Evolutionary conservation across 129 eudicot species (phyloP).

Genomic region (Chrysanthemum seticuspe): DNA sequence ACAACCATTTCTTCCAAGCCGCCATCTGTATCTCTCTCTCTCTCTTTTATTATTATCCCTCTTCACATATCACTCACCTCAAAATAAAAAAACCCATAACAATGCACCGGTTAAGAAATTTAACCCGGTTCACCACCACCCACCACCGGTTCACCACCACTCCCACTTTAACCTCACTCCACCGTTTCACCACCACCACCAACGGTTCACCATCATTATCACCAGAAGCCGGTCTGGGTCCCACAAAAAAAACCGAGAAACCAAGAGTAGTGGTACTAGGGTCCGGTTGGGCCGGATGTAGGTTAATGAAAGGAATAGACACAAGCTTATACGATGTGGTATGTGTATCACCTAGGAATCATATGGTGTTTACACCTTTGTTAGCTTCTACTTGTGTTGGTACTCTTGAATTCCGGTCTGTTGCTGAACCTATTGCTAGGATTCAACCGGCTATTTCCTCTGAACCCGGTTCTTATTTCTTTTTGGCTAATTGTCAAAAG

Average conservation of each 20-base stretch:
- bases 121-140: constrained; percentile 40
- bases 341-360: constrained; percentile 92
- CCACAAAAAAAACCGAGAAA: constrained; percentile 71
- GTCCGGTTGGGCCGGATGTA: constrained; percentile 94
- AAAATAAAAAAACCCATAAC: background rate
- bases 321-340: constrained; percentile 76
- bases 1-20: background rate
- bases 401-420: constrained; percentile 94
- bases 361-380: constrained; percentile 95
- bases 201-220: background rate
- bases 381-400: constrained; percentile 97
- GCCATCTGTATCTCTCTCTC: background rate
- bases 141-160: constrained; percentile 18
- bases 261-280: constrained; percentile 94
- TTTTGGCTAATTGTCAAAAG: constrained; percentile 64
- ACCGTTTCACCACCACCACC: constrained; percentile 31
- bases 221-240: constrained; percentile 44
- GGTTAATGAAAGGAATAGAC: constrained; percentile 90
- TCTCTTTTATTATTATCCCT: background rate
- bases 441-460: constrained; percentile 90
- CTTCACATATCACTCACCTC: background rate
- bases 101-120: constrained; percentile 59
- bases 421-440: constrained; percentile 92
- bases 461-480: constrained; percentile 85
- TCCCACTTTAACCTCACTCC: constrained; percentile 31